Conservation (phyloP, 108 stramenopile genomes). For the Nannochloropsis oceanica region DNA sequence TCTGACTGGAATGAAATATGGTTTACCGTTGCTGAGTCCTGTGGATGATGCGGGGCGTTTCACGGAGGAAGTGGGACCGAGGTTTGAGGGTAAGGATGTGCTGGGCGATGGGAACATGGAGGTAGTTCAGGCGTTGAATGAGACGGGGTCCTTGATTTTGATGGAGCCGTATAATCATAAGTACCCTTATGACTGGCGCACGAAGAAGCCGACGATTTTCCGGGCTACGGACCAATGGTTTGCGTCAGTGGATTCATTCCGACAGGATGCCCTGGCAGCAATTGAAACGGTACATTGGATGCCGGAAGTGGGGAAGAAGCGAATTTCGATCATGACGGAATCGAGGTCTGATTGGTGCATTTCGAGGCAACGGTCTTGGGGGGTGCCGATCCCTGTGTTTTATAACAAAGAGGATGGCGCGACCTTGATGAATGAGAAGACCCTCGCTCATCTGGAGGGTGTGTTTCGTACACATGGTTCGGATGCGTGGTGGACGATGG, state of each 20-base stretch:
- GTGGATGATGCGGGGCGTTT: conserved; percentile 87
- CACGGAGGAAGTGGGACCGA: conserved; percentile 70
- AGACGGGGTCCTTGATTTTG: conserved; percentile 56
- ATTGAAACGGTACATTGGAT: conserved; percentile 75
- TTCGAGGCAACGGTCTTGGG: conserved; percentile 93
- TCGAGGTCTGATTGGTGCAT: conserved; percentile 95
- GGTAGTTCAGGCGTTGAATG: conserved; percentile 60
- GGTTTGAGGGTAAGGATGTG: conserved; percentile 63
- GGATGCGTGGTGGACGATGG: conserved; percentile 91
- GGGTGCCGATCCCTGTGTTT: conserved; percentile 96
- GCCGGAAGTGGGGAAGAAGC: conserved; percentile 78
- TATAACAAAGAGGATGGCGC: conserved; percentile 28
- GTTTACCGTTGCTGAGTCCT: conserved; percentile 30
- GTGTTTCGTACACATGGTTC: conserved; percentile 76
- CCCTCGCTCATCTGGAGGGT: conserved; percentile 58
- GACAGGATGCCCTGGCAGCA: conserved; percentile 67
- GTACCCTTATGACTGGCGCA: conserved; percentile 99
- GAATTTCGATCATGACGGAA: conserved; percentile 48
- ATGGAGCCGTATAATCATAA: conserved; percentile 85
- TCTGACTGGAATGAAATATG: conserved; percentile 43
- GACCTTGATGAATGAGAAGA: conserved; percentile 61
- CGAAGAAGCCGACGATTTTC: conserved; percentile 96
- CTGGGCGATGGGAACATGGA: conserved; percentile 71
- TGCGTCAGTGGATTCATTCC: conserved; percentile 80
- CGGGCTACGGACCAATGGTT: conserved; percentile 99